Evolutionary conservation across 2,329 filamentous ascomycete species (phyloP).

Genomic region (Stagonosporopsis rhizophila): DNA sequence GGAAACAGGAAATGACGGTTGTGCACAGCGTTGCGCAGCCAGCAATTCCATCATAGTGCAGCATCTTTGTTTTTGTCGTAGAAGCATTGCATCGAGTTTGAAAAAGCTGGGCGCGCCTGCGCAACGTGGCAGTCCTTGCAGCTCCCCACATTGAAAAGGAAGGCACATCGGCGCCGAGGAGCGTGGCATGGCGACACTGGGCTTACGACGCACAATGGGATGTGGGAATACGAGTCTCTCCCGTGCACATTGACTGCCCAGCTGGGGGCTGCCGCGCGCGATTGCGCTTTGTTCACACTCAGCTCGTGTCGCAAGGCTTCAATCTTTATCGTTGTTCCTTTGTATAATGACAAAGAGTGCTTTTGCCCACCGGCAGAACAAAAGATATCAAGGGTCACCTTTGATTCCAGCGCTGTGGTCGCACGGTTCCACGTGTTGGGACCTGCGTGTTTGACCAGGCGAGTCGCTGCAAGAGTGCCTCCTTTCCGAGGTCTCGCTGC

Average conservation of each 20-base stretch:
- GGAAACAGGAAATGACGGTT: conserved; percentile 3
- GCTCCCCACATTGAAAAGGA: conserved; percentile 8
- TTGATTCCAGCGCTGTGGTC: conserved; percentile 9
- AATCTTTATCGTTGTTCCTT: background rate
- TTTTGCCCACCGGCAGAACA: background rate
- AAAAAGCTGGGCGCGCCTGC: background rate
- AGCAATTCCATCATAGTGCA: background rate
- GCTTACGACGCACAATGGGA: conserved; percentile 13
- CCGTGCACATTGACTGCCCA: conserved; percentile 4
- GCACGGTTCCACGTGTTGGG: conserved; percentile 15
- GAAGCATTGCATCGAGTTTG: background rate
- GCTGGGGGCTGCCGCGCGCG: conserved; percentile 7
- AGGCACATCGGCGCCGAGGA: conserved; percentile 13
- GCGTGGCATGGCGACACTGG: conserved; percentile 14
- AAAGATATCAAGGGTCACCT: conserved; percentile 4
- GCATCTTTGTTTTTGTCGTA: background rate
- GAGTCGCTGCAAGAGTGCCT: conserved; percentile 1
- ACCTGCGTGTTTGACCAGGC: conserved; percentile 19
- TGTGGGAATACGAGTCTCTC: conserved; percentile 12
- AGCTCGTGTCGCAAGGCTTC: conserved; percentile 4
- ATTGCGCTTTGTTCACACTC: background rate
- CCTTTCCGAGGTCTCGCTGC: background rate
- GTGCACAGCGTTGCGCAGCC: conserved; percentile 3
- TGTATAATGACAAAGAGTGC: conserved; percentile 5
- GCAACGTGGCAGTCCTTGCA: conserved; percentile 12